These are phyloP conservation scores for Ustilago loliicola DNA, from an alignment of 1,284 basidiomycete species.

Conservation along the genomic window DNA sequence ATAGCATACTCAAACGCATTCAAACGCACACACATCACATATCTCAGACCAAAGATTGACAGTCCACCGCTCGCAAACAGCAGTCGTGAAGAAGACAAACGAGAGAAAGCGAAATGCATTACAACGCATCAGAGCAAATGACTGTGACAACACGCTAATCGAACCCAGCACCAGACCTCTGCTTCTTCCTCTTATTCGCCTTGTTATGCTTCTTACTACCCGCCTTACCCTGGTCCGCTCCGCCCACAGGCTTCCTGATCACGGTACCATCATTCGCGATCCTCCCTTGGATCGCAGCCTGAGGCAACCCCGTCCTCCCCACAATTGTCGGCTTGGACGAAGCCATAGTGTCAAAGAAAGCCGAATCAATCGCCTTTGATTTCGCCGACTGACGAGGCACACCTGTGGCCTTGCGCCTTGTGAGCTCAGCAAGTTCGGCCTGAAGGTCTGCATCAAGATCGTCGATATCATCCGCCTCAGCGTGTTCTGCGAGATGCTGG, in stretches of 20 bases:
- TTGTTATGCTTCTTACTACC: conserved; percentile 89
- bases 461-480: conserved; percentile 7
- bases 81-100: not conserved
- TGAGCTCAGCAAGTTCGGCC: conserved; percentile 17
- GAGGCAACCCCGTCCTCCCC: conserved; percentile 71
- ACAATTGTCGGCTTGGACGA: conserved; percentile 74
- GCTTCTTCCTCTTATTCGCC: conserved; percentile 76
- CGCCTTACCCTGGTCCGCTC: conserved; percentile 71
- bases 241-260: conserved; percentile 69
- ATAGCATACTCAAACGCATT: not conserved
- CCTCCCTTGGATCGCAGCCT: conserved; percentile 49
- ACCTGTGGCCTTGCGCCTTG: conserved; percentile 7
- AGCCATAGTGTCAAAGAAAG: conserved; percentile 83
- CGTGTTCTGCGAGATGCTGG: conserved; percentile 39
- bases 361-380: conserved; percentile 78
- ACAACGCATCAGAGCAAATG: not conserved
- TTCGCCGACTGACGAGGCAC: conserved; percentile 32
- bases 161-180: conserved; percentile 61
- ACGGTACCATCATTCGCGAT: conserved; percentile 56
- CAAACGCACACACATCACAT: not conserved
- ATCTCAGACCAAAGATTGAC: not conserved
- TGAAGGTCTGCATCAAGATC: conserved; percentile 35
- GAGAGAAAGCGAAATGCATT: not conserved
- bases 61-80: not conserved
- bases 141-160: conserved; percentile 13